Base-by-base conservation (phyloP, 148 eudicot species). In the Nyssa sinensis region DNA sequence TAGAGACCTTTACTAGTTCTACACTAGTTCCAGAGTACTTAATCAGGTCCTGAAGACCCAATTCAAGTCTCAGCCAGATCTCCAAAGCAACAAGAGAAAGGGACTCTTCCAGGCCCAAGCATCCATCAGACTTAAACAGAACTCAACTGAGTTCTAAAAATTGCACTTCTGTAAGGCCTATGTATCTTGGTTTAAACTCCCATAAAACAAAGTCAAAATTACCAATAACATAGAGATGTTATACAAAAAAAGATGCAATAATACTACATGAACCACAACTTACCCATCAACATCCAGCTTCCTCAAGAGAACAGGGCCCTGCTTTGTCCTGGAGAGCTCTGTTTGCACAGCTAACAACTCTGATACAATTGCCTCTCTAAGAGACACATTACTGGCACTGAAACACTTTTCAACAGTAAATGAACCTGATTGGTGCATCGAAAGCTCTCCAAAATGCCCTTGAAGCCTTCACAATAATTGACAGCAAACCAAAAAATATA, bases 401-500 rank as follows among this genome's bases (percentile, higher is more conserved):
- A 95, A 92, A 86, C 97, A 95, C 78, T 92, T 92, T 14, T 89
- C 93, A 64, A 94, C 89, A 0, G 93, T 94, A 78, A 90, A 94
- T 67, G 97, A 81, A 55, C 96, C 98, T 5, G 96, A 89, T 27
- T 87, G 89, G 79, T 81, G 86, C 87, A 92, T 74, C 3, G 91
- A 88, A 67, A 92, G 89, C 83, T 89, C 97, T 74, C 87, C 96
- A 73, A 92, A 94, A 85, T 94, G 92, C 68, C 97, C 96, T 79
- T 84, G 82, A 75, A 94, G 84, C 87, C 98, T 95, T 76, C 73
- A 82, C 28, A 64, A 7, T 24, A 72, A 73, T 35, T 24, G 70
- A 35, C 57, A 64, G 68, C n/a, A 69, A 62, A 30, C 23, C n/a
- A 28, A 27, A 78, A 74, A 21, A 13, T 61, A 49, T 33, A n/a